A percentile compares a stretch with the other conserved stretches of the same genome.
Conservation (phyloP, 345 rosid genomes). For the Hypericum androsaemum region DNA sequence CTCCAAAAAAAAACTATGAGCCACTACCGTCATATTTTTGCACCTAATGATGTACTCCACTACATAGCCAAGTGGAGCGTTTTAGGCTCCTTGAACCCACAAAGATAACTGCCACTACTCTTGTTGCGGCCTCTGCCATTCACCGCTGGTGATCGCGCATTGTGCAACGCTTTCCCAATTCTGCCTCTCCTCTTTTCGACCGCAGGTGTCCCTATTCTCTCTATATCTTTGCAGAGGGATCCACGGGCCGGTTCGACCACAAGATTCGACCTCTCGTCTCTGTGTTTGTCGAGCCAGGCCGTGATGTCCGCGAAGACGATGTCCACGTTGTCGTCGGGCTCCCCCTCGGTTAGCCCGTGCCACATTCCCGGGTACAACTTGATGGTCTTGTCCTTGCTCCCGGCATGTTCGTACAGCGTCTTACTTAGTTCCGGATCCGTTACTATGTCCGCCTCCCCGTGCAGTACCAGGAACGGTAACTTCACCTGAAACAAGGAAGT, state of each 20-base stretch:
- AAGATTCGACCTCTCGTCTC: constrained; percentile 14
- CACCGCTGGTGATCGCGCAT: too few species aligned
- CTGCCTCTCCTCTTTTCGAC: too few species aligned
- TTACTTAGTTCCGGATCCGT: constrained; percentile 21
- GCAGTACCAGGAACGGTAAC: constrained; percentile 21
- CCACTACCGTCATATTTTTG: too few species aligned
- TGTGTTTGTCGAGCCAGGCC: constrained; percentile 57
- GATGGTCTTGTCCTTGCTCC: constrained; percentile 20
- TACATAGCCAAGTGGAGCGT: constrained; percentile 55
- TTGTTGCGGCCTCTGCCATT: too few species aligned
- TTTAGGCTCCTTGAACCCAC: constrained; percentile 54
- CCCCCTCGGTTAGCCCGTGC: constrained; percentile 54
- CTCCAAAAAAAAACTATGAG: too few species aligned
- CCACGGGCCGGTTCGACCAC: constrained; percentile 21
- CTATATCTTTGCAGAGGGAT: constrained; percentile 8
- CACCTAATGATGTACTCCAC: too few species aligned
- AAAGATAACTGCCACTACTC: constrained; percentile 27
- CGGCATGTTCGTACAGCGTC: constrained; percentile 18
- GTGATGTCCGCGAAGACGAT: constrained; percentile 65
- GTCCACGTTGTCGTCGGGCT: constrained; percentile 61
- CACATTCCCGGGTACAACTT: constrained; percentile 15
- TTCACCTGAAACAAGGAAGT: constrained; percentile 27
- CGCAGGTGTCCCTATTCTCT: constrained; percentile 1
- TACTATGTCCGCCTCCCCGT: constrained; percentile 22
- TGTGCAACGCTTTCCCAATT: too few species aligned